Evolutionary conservation across 192 early-diverging fungal species (phyloP).

Genomic region (Coemansia sp.): DNA sequence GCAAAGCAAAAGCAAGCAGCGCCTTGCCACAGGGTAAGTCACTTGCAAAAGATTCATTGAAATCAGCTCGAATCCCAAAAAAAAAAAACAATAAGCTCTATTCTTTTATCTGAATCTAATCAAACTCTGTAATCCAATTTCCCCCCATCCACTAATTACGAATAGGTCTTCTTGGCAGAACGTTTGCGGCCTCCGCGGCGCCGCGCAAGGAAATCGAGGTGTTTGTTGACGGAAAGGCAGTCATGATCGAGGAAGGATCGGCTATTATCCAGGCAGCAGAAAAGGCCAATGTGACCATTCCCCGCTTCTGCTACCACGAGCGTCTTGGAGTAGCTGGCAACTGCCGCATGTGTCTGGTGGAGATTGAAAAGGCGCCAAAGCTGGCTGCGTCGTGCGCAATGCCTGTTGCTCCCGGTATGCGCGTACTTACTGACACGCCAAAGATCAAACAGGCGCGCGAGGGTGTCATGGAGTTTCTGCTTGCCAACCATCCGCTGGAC

Average conservation of each 20-base stretch:
- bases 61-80: not conserved
- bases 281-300: constrained; percentile 81
- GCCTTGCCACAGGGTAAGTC: constrained; percentile 7
- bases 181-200: not conserved
- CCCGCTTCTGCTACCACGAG: constrained; percentile 81
- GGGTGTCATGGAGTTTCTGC: constrained; percentile 90
- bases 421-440: constrained; percentile 91
- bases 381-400: constrained; percentile 96
- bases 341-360: constrained; percentile 99
- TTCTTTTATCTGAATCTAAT: too few relatives aligned
- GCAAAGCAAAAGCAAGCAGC: not conserved
- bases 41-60: not conserved
- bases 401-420: constrained; percentile 97
- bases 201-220: constrained; percentile 71
- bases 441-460: constrained; percentile 96
- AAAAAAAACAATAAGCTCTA: too few relatives aligned
- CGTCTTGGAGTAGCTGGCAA: constrained; percentile 97
- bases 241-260: constrained; percentile 88
- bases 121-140: too few relatives aligned
- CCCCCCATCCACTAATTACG: not conserved
- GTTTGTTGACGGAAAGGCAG: constrained; percentile 88
- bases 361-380: constrained; percentile 95
- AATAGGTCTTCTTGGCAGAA: not conserved
- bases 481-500: constrained; percentile 97
- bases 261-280: constrained; percentile 99